Evolutionary conservation across 202 grass and related monocot genomes (phyloP).

Genomic region (Setaria viridis): DNA sequence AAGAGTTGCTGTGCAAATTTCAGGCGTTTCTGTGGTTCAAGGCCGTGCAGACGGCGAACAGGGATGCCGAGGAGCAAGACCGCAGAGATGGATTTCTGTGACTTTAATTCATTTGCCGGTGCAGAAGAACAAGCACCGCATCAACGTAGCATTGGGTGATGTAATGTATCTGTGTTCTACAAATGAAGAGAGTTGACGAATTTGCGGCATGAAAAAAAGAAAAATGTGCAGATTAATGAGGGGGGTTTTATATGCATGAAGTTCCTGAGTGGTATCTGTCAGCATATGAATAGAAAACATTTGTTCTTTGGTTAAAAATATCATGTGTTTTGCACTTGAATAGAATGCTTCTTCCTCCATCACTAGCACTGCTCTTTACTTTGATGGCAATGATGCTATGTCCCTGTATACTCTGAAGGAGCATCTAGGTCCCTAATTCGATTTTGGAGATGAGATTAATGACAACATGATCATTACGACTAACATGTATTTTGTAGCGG

Average conservation of each 20-base stretch:
- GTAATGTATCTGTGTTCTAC: neutral
- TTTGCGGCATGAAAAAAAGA: neutral
- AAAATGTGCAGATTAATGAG: neutral
- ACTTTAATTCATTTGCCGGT: slow-evolving; percentile 2
- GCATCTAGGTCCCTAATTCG: too few relatives aligned
- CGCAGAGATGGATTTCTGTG: slow-evolving; percentile 69
- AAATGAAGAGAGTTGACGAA: neutral
- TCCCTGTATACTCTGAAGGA: neutral
- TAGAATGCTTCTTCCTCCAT: neutral
- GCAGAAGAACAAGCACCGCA: neutral
- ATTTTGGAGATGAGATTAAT: too few relatives aligned
- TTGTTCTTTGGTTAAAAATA: neutral
- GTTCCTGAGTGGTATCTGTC: neutral
- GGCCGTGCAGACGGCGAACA: slow-evolving; percentile 84
- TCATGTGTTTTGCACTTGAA: neutral
- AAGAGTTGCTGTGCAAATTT: neutral
- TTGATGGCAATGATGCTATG: neutral
- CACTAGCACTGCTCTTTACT: neutral
- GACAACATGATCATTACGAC: too few relatives aligned
- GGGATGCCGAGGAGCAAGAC: slow-evolving; percentile 87
- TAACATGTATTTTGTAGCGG: too few relatives aligned
- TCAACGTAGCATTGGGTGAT: neutral
- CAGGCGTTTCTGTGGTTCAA: slow-evolving; percentile 92
- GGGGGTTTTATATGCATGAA: neutral
- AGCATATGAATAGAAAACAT: neutral